phyloP scores from a whole-genome alignment of 192 early-diverging fungal species.

The Entomortierella lignicola region DNA sequence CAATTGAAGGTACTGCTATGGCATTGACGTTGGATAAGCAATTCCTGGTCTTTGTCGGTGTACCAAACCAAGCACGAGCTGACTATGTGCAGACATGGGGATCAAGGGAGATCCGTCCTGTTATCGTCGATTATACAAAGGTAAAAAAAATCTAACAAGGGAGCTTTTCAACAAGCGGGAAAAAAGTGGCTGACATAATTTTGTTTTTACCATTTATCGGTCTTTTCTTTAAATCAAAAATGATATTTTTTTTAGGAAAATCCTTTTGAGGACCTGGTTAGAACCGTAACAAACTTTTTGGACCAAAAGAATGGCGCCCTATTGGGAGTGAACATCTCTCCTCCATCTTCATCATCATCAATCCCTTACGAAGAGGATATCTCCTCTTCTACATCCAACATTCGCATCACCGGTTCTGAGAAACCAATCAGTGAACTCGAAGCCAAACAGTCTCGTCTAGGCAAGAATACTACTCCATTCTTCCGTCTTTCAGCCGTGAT shows the following conservation, averaged over 20 bases:
- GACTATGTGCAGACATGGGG: slow-evolving; percentile 29
- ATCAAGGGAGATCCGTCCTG: slow-evolving; percentile 19
- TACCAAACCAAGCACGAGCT: slow-evolving; percentile 15
- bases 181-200: too few relatives aligned
- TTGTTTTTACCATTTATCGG: too few relatives aligned
- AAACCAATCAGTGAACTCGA: slow-evolving; percentile 30
- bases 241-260: slow-evolving; percentile 11
- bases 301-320: slow-evolving; percentile 35
- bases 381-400: slow-evolving; percentile 33
- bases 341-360: background rate
- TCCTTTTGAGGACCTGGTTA: slow-evolving; percentile 27
- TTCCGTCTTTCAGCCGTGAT: slow-evolving; percentile 44
- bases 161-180: too few relatives aligned
- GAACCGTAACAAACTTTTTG: slow-evolving; percentile 26
- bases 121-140: slow-evolving; percentile 38
- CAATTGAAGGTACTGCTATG: slow-evolving; percentile 24
- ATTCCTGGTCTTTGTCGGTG: slow-evolving; percentile 49
- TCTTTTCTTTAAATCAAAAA: too few relatives aligned
- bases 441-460: slow-evolving; percentile 19
- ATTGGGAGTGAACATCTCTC: slow-evolving; percentile 10
- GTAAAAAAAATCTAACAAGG: slow-evolving; percentile 1
- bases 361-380: slow-evolving; percentile 35
- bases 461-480: slow-evolving; percentile 21
- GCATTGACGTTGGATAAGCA: slow-evolving; percentile 40
- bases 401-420: slow-evolving; percentile 25